Evolutionary conservation across 192 early-diverging fungal species (phyloP).

Genomic region (Coemansia sp.): DNA sequence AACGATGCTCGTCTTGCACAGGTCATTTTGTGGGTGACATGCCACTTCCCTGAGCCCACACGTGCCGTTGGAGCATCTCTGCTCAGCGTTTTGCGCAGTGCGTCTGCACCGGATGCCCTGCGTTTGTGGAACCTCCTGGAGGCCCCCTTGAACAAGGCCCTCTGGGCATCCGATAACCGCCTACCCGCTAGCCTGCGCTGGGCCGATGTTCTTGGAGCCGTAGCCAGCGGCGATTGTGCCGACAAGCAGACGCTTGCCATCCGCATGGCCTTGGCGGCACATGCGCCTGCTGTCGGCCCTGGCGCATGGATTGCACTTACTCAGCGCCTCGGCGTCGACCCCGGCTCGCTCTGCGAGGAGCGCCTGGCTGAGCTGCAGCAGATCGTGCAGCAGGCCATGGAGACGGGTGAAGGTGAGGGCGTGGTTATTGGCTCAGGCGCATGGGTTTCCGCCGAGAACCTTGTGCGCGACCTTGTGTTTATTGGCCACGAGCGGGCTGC

Average conservation of each 20-base stretch:
- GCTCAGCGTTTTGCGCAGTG: constrained; percentile 3
- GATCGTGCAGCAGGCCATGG: constrained; percentile 46
- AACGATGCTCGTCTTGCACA: constrained; percentile 19
- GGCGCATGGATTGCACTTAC: constrained; percentile 77
- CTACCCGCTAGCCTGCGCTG: background rate
- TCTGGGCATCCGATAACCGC: constrained; percentile 5
- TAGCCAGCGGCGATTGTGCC: constrained; percentile 3
- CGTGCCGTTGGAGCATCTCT: constrained; percentile 2
- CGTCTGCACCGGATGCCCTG: constrained; percentile 14
- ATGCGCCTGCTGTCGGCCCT: constrained; percentile 16
- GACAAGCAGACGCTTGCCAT: constrained; percentile 32
- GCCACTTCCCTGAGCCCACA: constrained; percentile 31
- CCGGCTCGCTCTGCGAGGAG: constrained; percentile 57
- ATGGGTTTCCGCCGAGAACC: constrained; percentile 16
- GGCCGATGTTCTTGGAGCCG: background rate
- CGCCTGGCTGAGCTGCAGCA: constrained; percentile 44
- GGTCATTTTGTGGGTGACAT: constrained; percentile 31
- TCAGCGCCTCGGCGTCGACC: constrained; percentile 69
- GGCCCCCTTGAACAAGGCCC: constrained; percentile 7
- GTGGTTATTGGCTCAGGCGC: too few species aligned
- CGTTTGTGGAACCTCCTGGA: constrained; percentile 25
- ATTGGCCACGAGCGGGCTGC: constrained; percentile 29
- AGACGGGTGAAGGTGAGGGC: constrained; percentile 12
- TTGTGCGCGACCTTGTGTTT: constrained; percentile 29
- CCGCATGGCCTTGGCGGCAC: constrained; percentile 54